These are phyloP conservation scores for Botrytis sinoallii DNA, from an alignment of 2,329 filamentous ascomycete genomes.

Conservation along the genomic window DNA sequence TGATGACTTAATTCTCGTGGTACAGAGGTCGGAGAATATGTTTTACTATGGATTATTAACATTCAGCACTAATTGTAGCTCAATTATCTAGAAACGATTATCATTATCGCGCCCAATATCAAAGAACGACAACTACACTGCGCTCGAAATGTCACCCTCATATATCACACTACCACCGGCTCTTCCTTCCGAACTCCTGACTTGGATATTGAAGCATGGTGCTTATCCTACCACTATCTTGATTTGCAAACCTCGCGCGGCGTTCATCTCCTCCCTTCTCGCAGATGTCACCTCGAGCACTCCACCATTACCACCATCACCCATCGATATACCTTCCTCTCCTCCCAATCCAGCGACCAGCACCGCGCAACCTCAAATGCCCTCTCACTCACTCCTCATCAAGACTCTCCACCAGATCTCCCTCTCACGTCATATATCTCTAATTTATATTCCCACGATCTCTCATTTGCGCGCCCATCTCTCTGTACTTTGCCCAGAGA, in stretches of 20 bases:
- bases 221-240: conserved; percentile 62
- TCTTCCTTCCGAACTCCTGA: conserved; percentile 60
- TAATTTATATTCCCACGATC: conserved; percentile 72
- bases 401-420: conserved; percentile 68
- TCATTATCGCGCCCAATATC: background rate
- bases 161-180: conserved; percentile 51
- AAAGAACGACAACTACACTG: background rate
- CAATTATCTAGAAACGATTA: background rate
- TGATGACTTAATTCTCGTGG: background rate
- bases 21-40: background rate
- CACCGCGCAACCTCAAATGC: conserved; percentile 7
- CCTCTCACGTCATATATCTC: conserved; percentile 63
- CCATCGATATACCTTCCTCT: conserved; percentile 11
- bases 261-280: conserved; percentile 61
- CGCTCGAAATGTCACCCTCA: conserved; percentile 24
- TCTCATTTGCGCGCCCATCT: conserved; percentile 76
- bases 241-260: conserved; percentile 62
- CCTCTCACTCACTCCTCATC: conserved; percentile 48
- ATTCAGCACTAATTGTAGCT: conserved; percentile 29
- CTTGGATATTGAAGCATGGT: conserved; percentile 58
- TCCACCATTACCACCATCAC: conserved; percentile 17
- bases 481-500: conserved; percentile 43
- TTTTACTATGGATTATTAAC: conserved; percentile 27
- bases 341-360: background rate
- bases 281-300: conserved; percentile 42